phyloP scores from a whole-genome alignment of 2,329 filamentous ascomycete species.

The Diaporthe helianthi region DNA sequence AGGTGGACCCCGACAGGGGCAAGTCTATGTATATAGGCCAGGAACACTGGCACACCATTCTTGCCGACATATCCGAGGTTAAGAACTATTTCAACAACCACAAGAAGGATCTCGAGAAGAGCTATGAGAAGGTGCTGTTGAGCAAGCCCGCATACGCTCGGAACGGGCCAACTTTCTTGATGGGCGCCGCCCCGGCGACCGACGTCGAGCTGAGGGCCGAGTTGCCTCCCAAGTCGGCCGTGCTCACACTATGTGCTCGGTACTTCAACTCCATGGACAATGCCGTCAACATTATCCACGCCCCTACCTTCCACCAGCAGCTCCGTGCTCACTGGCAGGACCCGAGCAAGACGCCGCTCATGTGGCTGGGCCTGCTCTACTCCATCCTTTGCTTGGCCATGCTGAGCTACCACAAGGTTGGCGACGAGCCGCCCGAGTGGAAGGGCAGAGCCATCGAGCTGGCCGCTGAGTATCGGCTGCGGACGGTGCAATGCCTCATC shows the following conservation, averaged over 20 bases:
- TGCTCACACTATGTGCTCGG: slow-evolving; percentile 84
- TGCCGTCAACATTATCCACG: slow-evolving; percentile 77
- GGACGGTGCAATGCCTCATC: slow-evolving; percentile 80
- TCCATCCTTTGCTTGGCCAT: slow-evolving; percentile 79
- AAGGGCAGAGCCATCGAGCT: slow-evolving; percentile 68
- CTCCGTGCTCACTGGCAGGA: slow-evolving; percentile 72
- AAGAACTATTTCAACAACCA: slow-evolving; percentile 87
- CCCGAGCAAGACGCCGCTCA: slow-evolving; percentile 73
- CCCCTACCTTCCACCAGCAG: slow-evolving; percentile 83
- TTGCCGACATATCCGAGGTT: slow-evolving; percentile 88
- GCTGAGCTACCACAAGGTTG: slow-evolving; percentile 79
- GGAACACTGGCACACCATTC: slow-evolving; percentile 81
- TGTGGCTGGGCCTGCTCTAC: slow-evolving; percentile 82
- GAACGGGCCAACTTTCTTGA: slow-evolving; percentile 78
- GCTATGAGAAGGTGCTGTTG: slow-evolving; percentile 76
- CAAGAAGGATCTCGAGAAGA: slow-evolving; percentile 87
- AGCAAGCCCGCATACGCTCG: slow-evolving; percentile 66
- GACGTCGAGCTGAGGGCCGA: slow-evolving; percentile 80
- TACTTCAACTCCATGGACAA: slow-evolving; percentile 87
- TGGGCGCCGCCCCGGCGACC: slow-evolving; percentile 75
- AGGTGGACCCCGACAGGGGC: slow-evolving; percentile 77
- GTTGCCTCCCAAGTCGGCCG: slow-evolving; percentile 80
- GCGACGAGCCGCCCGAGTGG: slow-evolving; percentile 81
- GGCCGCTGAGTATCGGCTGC: slow-evolving; percentile 69
- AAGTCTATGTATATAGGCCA: slow-evolving; percentile 84